A percentile compares a stretch with the other conserved stretches of the same genome.
These are phyloP conservation scores for Pezicula rhizophila DNA, from an alignment of 2,329 filamentous ascomycete genomes.

Conservation along the genomic window DNA sequence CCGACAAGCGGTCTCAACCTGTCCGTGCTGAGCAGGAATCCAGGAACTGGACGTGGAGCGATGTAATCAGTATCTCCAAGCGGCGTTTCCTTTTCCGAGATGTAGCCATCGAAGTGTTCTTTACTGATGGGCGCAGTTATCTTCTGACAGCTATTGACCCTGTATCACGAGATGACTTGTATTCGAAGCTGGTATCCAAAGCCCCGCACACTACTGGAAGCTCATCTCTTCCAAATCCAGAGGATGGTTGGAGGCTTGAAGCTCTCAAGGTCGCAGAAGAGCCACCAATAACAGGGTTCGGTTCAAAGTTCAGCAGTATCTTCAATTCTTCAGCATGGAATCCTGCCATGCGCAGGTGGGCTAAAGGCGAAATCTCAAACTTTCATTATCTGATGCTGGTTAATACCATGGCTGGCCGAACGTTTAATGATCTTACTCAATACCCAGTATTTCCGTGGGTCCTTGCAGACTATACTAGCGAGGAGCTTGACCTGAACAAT, in stretches of 20 bases:
- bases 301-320: constrained; percentile 85
- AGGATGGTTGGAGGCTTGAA: constrained; percentile 89
- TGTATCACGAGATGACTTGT: constrained; percentile 70
- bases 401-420: constrained; percentile 93
- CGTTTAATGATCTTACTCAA: constrained; percentile 96
- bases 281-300: constrained; percentile 56
- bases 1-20: constrained; percentile 54
- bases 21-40: constrained; percentile 68
- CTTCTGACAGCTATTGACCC: constrained; percentile 78
- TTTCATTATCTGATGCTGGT: constrained; percentile 99
- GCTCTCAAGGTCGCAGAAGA: constrained; percentile 65
- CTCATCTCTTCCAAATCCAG: constrained; percentile 65
- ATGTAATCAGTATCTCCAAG: constrained; percentile 93
- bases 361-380: constrained; percentile 92
- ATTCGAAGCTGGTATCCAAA: constrained; percentile 67
- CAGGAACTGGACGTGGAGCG: constrained; percentile 87
- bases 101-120: constrained; percentile 95
- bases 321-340: constrained; percentile 81
- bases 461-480: constrained; percentile 88
- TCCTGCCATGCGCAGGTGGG: constrained; percentile 82
- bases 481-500: constrained; percentile 81
- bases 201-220: constrained; percentile 73
- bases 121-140: constrained; percentile 93
- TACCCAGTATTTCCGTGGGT: constrained; percentile 99
- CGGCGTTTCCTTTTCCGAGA: constrained; percentile 91